Evolutionary conservation across 139 green algal species (phyloP).

Genomic region (Auxenochlorella pyrenoidosa): DNA sequence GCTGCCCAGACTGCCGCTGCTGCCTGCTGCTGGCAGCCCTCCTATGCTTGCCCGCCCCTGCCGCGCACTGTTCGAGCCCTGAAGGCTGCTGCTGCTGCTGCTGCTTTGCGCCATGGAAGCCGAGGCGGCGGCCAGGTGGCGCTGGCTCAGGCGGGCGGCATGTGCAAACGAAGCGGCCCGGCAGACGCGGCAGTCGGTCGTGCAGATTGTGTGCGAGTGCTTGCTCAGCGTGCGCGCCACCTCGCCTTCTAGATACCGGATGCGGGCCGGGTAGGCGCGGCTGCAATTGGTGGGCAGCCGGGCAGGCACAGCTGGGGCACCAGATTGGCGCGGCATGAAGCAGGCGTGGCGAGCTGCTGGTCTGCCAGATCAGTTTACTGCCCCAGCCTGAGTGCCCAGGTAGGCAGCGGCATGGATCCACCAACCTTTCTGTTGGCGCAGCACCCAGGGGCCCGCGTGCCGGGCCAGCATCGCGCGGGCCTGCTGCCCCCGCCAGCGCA

Average conservation of each 20-base stretch:
- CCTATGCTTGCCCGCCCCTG: neutral
- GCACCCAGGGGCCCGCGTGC: too few species aligned
- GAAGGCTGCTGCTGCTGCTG: neutral
- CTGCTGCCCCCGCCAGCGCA: neutral
- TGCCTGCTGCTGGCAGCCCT: neutral
- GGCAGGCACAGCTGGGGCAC: neutral
- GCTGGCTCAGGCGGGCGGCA: neutral
- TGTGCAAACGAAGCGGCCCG: neutral
- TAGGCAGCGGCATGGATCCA: too few species aligned
- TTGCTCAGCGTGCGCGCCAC: neutral
- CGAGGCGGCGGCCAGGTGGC: neutral
- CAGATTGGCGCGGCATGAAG: neutral
- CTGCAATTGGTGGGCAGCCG: neutral
- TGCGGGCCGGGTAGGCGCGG: constrained; percentile 8
- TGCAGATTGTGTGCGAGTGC: neutral
- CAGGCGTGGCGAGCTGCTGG: neutral
- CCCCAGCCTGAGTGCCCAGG: neutral
- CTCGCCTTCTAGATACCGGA: constrained; percentile 1
- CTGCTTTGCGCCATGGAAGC: neutral
- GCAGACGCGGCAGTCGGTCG: constrained; percentile 14
- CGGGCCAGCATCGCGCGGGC: too few species aligned
- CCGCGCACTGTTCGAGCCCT: neutral
- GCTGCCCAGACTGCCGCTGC: constrained; percentile 4
- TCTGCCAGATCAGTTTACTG: neutral
- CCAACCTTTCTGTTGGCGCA: too few species aligned